Percentiles rank a stretch among this genome's conserved stretches.
Evolutionary conservation across 164 flowering plant genomes (phyloP).

Genomic region (Malania oleifera): DNA sequence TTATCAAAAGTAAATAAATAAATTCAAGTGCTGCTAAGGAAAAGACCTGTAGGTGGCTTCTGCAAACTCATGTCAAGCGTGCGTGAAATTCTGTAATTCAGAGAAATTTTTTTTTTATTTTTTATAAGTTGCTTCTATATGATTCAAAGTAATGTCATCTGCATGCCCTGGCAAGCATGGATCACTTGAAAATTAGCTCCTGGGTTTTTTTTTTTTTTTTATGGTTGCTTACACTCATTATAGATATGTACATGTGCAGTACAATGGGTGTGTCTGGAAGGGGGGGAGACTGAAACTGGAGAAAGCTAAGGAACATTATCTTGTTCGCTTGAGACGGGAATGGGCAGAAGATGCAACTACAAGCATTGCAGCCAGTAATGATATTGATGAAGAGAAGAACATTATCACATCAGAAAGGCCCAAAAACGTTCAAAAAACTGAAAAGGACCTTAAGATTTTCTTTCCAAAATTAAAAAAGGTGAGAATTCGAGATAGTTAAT

Average conservation of each 20-base stretch:
- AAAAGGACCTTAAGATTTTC: slow-evolving; percentile 47
- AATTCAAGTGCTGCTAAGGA: too few relatives aligned
- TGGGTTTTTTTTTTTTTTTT: too few relatives aligned
- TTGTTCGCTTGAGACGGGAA: slow-evolving; percentile 58
- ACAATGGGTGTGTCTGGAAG: slow-evolving; percentile 90
- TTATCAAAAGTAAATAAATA: too few relatives aligned
- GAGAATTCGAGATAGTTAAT: not conserved
- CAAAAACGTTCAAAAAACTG: slow-evolving; percentile 15
- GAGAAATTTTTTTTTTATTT: too few relatives aligned
- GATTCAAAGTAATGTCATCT: too few relatives aligned
- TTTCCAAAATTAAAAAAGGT: slow-evolving; percentile 75
- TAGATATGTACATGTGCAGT: slow-evolving; percentile 31
- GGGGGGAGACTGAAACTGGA: slow-evolving; percentile 79
- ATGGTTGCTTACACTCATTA: not conserved
- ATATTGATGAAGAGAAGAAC: slow-evolving; percentile 15
- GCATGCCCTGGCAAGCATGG: too few relatives aligned
- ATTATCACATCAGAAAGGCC: slow-evolving; percentile 13
- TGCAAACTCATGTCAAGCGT: too few relatives aligned
- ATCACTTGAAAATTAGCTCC: too few relatives aligned
- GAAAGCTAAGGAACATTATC: slow-evolving; percentile 86
- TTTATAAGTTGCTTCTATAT: too few relatives aligned
- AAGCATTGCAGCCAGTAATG: slow-evolving; percentile 1
- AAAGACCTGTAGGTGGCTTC: too few relatives aligned
- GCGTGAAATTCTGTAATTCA: too few relatives aligned
- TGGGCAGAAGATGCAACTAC: slow-evolving; percentile 59